Base-by-base conservation (phyloP, 2,329 filamentous ascomycete genomes). In the Clathrospora elynae region DNA sequence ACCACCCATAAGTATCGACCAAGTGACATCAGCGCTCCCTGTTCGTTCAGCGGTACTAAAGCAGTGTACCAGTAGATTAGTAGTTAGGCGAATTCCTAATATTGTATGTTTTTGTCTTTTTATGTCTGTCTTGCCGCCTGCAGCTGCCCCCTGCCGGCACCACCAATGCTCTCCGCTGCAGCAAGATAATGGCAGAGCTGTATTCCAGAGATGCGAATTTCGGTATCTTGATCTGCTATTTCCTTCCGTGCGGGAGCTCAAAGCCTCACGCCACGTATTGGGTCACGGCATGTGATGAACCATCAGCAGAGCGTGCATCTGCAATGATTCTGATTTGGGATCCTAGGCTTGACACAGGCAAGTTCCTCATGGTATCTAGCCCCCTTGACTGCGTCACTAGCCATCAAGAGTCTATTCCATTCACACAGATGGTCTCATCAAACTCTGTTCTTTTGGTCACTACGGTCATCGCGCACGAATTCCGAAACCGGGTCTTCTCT, bases 391-490 rank as follows among this genome's bases (percentile, higher is more conserved):
- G 24, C 24, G 24, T 26, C 24, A 26, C 24, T 12, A 26, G 13
- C 5, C 22, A 16, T 37, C 24, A 37, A 37, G 34, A 19, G 16
- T 13, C 12, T 6, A 8, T 22, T 37, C 29, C n/a, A 20, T 29
- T 37, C 10, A 13, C n/a, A 22, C 34, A 37, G n/a, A 37, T n/a
- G n/a, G 16, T 12, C 24, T 28, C 34, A 29, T 37, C 34, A 37
- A 37, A 37, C 14, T 24, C 34, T n/a, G 22, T 26, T 14, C 24
- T 37, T 37, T 5, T 37, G 13, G 18, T 37, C 16, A 37, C 24
- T 19, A 37, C 13, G 16, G 34, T 37, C 23, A 37, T n/a, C 30
- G 6, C 29, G 37, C 41, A 44, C 26, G 28, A 3, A 18, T 10
- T 32, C 1, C 28, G 34, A 31, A 10, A 20, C 6, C 20, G 28